Evolutionary conservation across 169 alveolate species (phyloP), one percentile per base, ranked within the genome.

Genomic region (Plasmodium gonderi): DNA sequence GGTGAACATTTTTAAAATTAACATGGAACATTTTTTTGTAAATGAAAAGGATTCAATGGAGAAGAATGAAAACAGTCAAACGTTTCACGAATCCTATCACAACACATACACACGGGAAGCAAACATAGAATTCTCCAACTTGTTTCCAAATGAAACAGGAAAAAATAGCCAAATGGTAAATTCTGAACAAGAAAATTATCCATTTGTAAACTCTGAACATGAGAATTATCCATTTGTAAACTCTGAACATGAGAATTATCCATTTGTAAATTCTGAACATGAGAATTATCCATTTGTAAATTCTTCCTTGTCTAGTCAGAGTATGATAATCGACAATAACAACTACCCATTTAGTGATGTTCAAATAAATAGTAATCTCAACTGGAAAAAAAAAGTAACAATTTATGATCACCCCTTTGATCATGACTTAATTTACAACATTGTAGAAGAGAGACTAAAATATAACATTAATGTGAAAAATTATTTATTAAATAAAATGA

Each of bases 381-480:
- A 47, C 9, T 14, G 31, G 75, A 67, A 49, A 8, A 68, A 68
- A 5, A 75, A n/a, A 31, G 17, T 4, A 47, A 17, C 31, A 78
- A 20, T 47, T 11, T 17, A 12, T 1, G 49, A 67, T 2, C 40
- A 40, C n/a, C 45, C 75, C 0, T 14, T 90, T 33, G 38, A 90
- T 14, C 33, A 90, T 36, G 49, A 65, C 1, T 26, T 90, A 9
- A 90, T 78, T 12, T 90, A 90, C 45, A 49, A 67, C n/a, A 78
- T 90, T 12, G 6, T 90, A 44, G 78, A 78, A 42, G 40, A 31
- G 23, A 64, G 94, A 78, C 38, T 90, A 12, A 69, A 77, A 45
- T 90, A 90, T 79, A 60, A 90, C 54, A 78, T 77, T 44, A 79
- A 77, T 26, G 33, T 90, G 54, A 90, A 90, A 77, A 78, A 90